phyloP scores from a whole-genome alignment of 1,139 yeast genomes.

The Geotrichum reessii region DNA sequence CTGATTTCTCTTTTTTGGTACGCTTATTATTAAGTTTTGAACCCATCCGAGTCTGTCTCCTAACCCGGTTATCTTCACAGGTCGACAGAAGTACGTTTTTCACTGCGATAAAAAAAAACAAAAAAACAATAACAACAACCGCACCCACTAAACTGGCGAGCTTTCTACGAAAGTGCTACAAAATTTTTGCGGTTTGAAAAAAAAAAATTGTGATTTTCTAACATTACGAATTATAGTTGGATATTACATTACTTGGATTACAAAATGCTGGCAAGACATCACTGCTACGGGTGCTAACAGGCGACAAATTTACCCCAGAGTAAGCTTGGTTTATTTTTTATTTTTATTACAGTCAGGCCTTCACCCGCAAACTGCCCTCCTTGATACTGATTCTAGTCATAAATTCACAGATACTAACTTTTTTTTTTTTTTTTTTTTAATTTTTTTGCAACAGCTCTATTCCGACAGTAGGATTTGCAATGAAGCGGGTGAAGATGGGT shows the following conservation, averaged over 20 bases:
- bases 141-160: not conserved
- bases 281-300: constrained; percentile 34
- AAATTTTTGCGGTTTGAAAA: not conserved
- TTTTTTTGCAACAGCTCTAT: constrained; percentile 29
- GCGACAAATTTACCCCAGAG: constrained; percentile 37
- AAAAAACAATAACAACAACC: not conserved
- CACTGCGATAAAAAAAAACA: not conserved
- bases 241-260: constrained; percentile 37
- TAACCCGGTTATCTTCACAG: constrained; percentile 13
- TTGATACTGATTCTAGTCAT: not conserved
- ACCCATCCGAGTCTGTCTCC: not conserved
- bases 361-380: too few species aligned
- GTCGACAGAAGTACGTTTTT: constrained; percentile 27
- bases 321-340: constrained; percentile 20
- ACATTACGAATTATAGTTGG: constrained; percentile 27
- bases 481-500: constrained; percentile 38
- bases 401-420: not conserved
- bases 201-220: not conserved
- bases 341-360: too few species aligned
- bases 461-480: constrained; percentile 40
- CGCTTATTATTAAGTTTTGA: constrained; percentile 10
- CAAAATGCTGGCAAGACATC: constrained; percentile 42
- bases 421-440: not conserved
- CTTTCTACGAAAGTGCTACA: not conserved
- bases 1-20: constrained; percentile 32